These are phyloP conservation scores for Quercus lobata DNA, from an alignment of 331 rosid genomes.

Conservation along the genomic window DNA sequence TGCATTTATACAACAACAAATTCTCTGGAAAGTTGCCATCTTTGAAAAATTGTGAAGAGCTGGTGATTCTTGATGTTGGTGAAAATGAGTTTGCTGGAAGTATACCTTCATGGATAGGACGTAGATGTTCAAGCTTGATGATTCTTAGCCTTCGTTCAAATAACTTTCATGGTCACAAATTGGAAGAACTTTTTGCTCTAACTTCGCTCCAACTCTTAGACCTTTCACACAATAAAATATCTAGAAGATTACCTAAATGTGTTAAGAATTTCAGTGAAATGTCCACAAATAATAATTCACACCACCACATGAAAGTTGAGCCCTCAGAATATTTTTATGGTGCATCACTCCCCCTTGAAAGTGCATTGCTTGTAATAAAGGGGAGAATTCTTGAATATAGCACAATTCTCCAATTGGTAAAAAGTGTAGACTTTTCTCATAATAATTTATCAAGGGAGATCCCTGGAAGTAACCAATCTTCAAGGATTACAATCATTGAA, in stretches of 20 bases:
- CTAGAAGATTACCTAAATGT: conserved; percentile 32
- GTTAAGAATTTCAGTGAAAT: conserved; percentile 1
- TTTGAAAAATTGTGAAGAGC: too few species aligned
- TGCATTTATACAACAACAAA: too few species aligned
- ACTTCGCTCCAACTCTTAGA: too few species aligned
- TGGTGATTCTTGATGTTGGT: too few species aligned
- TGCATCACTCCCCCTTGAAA: background rate
- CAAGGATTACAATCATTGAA: background rate
- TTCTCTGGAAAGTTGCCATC: too few species aligned
- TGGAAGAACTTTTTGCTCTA: too few species aligned
- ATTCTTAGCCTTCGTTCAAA: too few species aligned
- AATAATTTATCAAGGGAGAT: background rate
- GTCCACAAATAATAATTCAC: background rate
- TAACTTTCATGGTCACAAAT: too few species aligned
- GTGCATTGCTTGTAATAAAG: background rate
- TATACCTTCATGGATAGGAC: too few species aligned
- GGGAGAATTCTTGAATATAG: background rate
- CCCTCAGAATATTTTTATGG: background rate
- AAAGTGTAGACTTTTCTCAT: conserved; percentile 11
- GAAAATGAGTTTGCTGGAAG: too few species aligned
- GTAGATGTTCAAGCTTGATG: too few species aligned
- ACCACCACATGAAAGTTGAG: background rate
- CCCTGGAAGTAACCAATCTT: background rate
- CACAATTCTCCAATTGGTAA: background rate
- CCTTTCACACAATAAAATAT: too few species aligned